These are phyloP conservation scores for Diaporthe velutina DNA, from an alignment of 2,329 filamentous ascomycete genomes.

Conservation along the genomic window DNA sequence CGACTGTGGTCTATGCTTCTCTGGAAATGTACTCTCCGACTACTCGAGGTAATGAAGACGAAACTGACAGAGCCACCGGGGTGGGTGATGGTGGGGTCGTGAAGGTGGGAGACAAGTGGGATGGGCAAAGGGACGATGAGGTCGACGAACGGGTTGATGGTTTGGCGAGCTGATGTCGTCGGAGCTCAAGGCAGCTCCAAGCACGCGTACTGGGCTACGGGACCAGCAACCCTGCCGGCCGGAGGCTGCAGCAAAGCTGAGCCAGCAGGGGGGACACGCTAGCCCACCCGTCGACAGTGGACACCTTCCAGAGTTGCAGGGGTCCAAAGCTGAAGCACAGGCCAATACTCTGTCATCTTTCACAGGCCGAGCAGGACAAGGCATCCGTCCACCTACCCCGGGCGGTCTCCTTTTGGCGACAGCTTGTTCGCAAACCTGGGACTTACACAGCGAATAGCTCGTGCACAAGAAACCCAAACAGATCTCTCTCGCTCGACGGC, in stretches of 20 bases:
- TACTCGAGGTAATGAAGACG: constrained; percentile 26
- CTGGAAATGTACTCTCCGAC: constrained; percentile 79
- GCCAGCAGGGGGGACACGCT: neutral
- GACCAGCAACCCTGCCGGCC: constrained; percentile 36
- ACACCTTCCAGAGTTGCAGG: constrained; percentile 16
- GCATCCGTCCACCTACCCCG: neutral
- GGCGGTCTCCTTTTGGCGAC: constrained; percentile 25
- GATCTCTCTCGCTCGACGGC: constrained; percentile 6
- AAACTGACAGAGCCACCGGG: neutral
- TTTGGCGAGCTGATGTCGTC: constrained; percentile 35
- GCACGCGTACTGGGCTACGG: constrained; percentile 35
- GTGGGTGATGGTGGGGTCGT: constrained; percentile 22
- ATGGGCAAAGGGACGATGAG: constrained; percentile 29
- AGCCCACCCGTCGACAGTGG: constrained; percentile 11
- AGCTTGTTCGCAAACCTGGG: constrained; percentile 22
- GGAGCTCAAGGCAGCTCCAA: constrained; percentile 41
- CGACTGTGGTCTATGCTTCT: constrained; percentile 72
- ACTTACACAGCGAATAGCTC: constrained; percentile 5
- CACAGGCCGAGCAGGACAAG: neutral
- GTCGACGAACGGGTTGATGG: constrained; percentile 18
- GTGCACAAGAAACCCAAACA: neutral
- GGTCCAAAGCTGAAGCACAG: constrained; percentile 27
- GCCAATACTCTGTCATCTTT: constrained; percentile 28
- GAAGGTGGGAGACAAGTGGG: constrained; percentile 10
- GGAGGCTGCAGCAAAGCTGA: constrained; percentile 26